Conservation (phyloP, 1,284 basidiomycete species). For the Schizophyllum commune region DNA sequence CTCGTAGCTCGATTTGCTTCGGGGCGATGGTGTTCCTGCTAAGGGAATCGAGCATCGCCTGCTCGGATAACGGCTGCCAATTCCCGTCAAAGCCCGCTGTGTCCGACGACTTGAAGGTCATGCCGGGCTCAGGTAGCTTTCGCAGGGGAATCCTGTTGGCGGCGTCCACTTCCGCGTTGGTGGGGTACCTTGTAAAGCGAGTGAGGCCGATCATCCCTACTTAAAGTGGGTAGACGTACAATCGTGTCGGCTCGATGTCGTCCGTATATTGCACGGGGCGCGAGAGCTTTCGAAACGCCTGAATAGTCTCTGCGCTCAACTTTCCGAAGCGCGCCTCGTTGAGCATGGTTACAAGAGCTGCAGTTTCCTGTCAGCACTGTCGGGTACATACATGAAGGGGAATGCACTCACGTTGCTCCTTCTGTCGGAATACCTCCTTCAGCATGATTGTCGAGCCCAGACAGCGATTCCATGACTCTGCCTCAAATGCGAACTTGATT, state of each 20-base stretch:
- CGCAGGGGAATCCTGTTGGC: constrained; percentile 65
- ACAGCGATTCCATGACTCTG: constrained; percentile 55
- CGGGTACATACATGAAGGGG: constrained; percentile 68
- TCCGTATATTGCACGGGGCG: constrained; percentile 60
- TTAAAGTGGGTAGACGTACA: constrained; percentile 36
- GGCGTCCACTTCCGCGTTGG: constrained; percentile 73
- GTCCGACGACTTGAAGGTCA: constrained; percentile 28
- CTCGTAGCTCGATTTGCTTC: constrained; percentile 13
- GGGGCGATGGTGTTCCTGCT: constrained; percentile 27
- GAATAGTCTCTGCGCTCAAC: constrained; percentile 48
- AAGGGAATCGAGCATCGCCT: constrained; percentile 23
- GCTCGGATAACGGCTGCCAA: constrained; percentile 16
- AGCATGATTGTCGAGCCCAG: constrained; percentile 49
- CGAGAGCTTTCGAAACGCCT: constrained; percentile 53
- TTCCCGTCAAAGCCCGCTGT: constrained; percentile 24
- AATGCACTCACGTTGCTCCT: constrained; percentile 64
- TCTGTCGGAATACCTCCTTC: constrained; percentile 49
- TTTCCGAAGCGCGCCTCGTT: constrained; percentile 87
- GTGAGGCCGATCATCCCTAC: neutral
- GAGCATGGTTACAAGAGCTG: constrained; percentile 84
- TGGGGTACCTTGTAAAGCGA: constrained; percentile 54
- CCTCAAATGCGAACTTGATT: constrained; percentile 74
- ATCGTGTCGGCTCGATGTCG: constrained; percentile 73
- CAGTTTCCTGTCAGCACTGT: neutral
- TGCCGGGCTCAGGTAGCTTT: constrained; percentile 29